Base-by-base conservation (phyloP, 1,284 basidiomycete species). In the Violaceomyces palustris region DNA sequence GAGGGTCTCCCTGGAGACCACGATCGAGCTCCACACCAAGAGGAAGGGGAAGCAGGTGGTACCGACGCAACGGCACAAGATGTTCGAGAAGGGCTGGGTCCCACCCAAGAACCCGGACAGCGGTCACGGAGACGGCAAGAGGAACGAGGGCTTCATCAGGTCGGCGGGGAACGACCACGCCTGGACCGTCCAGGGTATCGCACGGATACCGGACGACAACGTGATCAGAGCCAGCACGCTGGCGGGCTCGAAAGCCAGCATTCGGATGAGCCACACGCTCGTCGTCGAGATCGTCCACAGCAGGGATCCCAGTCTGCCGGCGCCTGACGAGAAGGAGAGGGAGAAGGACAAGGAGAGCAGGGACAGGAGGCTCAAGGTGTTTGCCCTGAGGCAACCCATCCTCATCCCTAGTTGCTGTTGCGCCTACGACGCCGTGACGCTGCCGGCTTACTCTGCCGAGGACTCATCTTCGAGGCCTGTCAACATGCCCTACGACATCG, bases 181-280 rank as follows among this genome's bases (percentile, higher is more conserved):
- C 1, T 73, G 70, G 70, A 68, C 67, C 4, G 66, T 73, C 18
- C 69, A 73, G 22, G 66, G 65, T 6, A 48, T 73, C 9, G 70
- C 69, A 10, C 53, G 70, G 12, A 65, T 73, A 52, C 70, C 70
- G 8, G 67, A 73, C 41, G 70, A 73, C 49, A 73, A 73, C 32
- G 45, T 54, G 24, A 69, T 68, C 27, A 65, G 70, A 6, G 56
- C 67, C 1, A 55, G 57, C 4, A 73, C 70, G 4, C 53, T 70
- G 15, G 43, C 58, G 10, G 68, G 69, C 6, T 61, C 60, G 2
- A 58, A 61, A 34, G 57, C 65, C 3, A 37, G 44, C 18, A 61
- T 73, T 22, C 61, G 69, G 7, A 72, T 72, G 38, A 57, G 62
- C 30, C 70, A 73, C 37, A 42, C 53, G 12, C 49, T 73, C 5